phyloP scores from a whole-genome alignment of 768 basidiomycete species.

The Leccinellum albellum region DNA sequence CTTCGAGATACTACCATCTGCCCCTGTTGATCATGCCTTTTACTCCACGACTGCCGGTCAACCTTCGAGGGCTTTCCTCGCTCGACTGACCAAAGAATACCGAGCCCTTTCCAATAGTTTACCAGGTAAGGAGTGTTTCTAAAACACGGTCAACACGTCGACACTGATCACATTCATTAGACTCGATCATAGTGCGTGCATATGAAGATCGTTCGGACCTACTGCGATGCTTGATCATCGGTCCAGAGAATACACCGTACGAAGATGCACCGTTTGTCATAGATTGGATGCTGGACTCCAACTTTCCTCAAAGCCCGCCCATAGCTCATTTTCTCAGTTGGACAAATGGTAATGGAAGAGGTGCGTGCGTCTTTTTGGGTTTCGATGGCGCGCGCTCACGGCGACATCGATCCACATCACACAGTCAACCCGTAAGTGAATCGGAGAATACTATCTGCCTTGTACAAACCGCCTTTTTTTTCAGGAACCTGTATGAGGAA shows the following conservation, averaged over 20 bases:
- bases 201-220: conserved; percentile 90
- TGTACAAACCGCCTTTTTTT: background rate
- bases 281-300: conserved; percentile 85
- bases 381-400: background rate
- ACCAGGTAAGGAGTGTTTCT: conserved; percentile 57
- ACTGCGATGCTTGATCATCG: conserved; percentile 83
- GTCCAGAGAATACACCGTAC: conserved; percentile 93
- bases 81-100: conserved; percentile 81
- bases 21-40: conserved; percentile 83
- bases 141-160: background rate
- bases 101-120: conserved; percentile 72
- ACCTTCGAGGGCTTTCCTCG: conserved; percentile 69
- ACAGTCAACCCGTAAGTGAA: conserved; percentile 69
- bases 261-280: conserved; percentile 93
- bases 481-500: conserved; percentile 88
- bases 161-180: conserved; percentile 35
- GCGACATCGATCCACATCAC: background rate
- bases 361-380: conserved; percentile 9
- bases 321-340: conserved; percentile 88
- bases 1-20: conserved; percentile 75
- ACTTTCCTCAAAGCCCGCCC: conserved; percentile 80
- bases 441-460: background rate
- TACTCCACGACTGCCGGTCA: conserved; percentile 55
- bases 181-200: conserved; percentile 83
- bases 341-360: conserved; percentile 90